Evolutionary conservation across 345 rosid genomes (phyloP).

Genomic region (Trapa bicornis): DNA sequence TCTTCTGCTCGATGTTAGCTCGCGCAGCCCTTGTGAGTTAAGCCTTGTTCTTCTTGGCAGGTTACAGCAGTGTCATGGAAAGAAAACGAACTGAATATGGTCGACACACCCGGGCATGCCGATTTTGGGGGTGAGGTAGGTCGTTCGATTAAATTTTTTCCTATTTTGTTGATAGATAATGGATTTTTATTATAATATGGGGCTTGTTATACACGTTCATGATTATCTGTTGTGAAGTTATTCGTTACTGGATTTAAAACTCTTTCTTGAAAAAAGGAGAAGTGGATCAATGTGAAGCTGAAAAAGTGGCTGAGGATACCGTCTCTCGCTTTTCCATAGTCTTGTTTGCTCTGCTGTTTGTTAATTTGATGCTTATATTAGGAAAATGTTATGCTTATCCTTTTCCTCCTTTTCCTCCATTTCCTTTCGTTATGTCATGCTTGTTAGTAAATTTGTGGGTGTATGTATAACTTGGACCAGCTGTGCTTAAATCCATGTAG

Average conservation of each 20-base stretch:
- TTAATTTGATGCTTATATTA: too few relatives aligned
- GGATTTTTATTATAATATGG: not conserved
- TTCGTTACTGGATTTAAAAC: not conserved
- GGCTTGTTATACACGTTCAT: not conserved
- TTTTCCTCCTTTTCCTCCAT: too few relatives aligned
- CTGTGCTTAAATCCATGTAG: conserved; percentile 18
- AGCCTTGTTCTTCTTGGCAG: conserved; percentile 16
- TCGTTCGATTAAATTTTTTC: not conserved
- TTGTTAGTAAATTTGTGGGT: not conserved
- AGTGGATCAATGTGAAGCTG: not conserved
- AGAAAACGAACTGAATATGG: conserved; percentile 90
- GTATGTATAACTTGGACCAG: not conserved
- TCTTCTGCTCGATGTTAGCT: not conserved
- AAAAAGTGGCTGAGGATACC: too few relatives aligned
- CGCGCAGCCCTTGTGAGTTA: conserved; percentile 1
- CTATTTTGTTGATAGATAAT: not conserved
- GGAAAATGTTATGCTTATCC: not conserved
- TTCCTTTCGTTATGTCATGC: not conserved
- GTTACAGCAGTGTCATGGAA: conserved; percentile 83
- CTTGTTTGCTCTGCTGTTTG: too few relatives aligned
- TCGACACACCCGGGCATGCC: conserved; percentile 98
- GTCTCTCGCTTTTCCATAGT: too few relatives aligned
- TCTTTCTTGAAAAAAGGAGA: not conserved
- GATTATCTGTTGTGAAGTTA: not conserved
- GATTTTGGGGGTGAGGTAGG: conserved; percentile 99